Base-by-base conservation (phyloP, 1,284 basidiomycete species). In the Farysia itapuensis region DNA sequence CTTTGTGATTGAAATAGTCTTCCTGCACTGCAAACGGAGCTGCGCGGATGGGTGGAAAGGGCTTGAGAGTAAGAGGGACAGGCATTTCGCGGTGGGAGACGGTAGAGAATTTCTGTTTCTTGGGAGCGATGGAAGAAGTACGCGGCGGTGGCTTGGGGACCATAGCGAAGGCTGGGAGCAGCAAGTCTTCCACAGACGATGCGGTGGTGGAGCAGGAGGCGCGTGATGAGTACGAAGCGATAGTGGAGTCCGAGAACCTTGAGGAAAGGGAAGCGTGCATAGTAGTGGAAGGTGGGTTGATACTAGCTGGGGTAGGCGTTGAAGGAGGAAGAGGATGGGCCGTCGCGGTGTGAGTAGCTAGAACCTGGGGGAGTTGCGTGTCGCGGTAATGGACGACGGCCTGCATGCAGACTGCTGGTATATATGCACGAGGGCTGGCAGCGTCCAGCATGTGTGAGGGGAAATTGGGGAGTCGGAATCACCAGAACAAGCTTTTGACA, bases 231-330 rank as follows among this genome's bases (percentile, higher is more conserved):
- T 47, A 39, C 7, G 54, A 51, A 12, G 54, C 54, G 21, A 58
- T 43, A 24, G 48, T 58, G 2, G 54, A 58, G 40, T 58, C 48
- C 3, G 54, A 58, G 48, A 58, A 58, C 11, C 54, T 22, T 3
- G 54, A 58, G 5, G 53, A 57, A 33, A 57, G 47, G 6, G 28
- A 35, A 21, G 34, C 24, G 19, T 23, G 25, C 41, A 43, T 42
- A n/a, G n/a, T n/a, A n/a, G 11, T 28, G 9, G 26, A 28, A n/a
- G 11, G 26, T 28, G 26, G 26, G 26, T 28, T 28, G 26, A n/a
- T n/a, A n/a, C n/a, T n/a, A n/a, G n/a, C n/a, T n/a, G n/a, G n/a
- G n/a, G n/a, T n/a, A n/a, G n/a, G n/a, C n/a, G n/a, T n/a, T n/a
- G n/a, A n/a, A n/a, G n/a, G n/a, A n/a, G n/a, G n/a, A n/a, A n/a